Evolutionary conservation across 139 green algal genomes (phyloP), one percentile per base, ranked within the genome.

Genomic region (Chlorella sp.): DNA sequence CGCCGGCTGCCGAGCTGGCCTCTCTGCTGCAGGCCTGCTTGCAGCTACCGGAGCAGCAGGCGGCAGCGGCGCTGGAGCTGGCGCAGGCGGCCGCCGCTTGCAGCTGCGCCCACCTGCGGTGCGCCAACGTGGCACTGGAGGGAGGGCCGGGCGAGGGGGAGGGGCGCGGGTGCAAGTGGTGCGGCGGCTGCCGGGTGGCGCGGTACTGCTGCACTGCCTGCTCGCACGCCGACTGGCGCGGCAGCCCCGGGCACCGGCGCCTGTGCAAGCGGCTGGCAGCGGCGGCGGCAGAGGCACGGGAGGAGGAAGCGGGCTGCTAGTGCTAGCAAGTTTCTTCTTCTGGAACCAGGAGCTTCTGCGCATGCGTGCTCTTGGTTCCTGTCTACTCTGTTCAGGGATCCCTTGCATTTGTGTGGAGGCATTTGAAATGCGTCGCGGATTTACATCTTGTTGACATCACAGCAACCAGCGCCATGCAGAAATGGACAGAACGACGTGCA

Each of bases 21-120:
- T 36, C 34, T 19, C 15, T 60, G 77, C 15, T 57, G 77, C 77
- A 83, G 5, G 12, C 14, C 15, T 60, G 11, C 77, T 83, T 36
- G 77, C 16, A 15, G 34, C 26, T 53, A 37, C 34, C 77, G 37
- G 3, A 60, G 36, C 15, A 83, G 34, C 16, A 15, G 15, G 34
- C 77, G 34, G 77, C 77, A 57, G 77, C 34, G 11, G 9, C 32
- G 77, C 77, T 61, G 16, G 77, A 83, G 77, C 34, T 83, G 34
- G 77, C 77, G 77, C 77, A 60, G 36, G 77, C 36, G 16, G 77
- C 36, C 3, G 34, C 34, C 36, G 36, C 77, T 12, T 37, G 77
- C 77, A 83, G 77, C 77, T 83, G 77, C 77, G 77, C 77, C 36
- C 28, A 60, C 77, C 77, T 83, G 34, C n/a, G 34, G 32, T 83